A percentile compares a stretch with the other conserved stretches of the same genome.
Evolutionary conservation across 1,139 yeast genomes (phyloP).

Genomic region (Candida anutae): DNA sequence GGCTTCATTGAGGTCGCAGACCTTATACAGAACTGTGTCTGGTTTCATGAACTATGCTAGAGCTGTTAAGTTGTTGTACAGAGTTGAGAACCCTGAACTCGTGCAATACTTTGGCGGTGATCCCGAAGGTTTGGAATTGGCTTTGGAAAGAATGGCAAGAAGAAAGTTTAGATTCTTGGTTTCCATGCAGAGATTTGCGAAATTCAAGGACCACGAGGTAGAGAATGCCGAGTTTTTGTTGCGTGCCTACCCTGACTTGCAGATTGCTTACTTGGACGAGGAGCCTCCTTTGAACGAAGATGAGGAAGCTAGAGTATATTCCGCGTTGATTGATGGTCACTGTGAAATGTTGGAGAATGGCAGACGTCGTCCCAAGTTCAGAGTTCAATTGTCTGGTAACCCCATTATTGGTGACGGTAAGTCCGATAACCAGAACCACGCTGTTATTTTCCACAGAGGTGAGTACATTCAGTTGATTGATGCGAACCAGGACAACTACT

Average conservation of each 20-base stretch:
- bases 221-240: conserved; percentile 97
- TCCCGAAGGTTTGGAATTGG: conserved; percentile 91
- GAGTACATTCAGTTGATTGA: conserved; percentile 96
- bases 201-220: conserved; percentile 94
- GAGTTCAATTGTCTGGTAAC: conserved; percentile 96
- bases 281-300: conserved; percentile 86
- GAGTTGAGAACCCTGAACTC: conserved; percentile 98
- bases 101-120: conserved; percentile 98
- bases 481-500: conserved; percentile 97
- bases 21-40: conserved; percentile 95
- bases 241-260: conserved; percentile 97
- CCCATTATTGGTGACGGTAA: conserved; percentile 99
- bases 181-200: conserved; percentile 97
- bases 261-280: conserved; percentile 96
- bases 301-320: conserved; percentile 94
- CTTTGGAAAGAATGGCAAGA: conserved; percentile 98
- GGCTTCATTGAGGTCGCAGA: conserved; percentile 98
- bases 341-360: conserved; percentile 97
- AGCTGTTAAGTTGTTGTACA: conserved; percentile 92
- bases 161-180: conserved; percentile 96
- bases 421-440: conserved; percentile 97
- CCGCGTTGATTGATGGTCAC: conserved; percentile 97
- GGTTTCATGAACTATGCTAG: conserved; percentile 99
- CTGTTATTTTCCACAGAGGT: conserved; percentile 96
- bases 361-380: conserved; percentile 96